These are phyloP conservation scores for Moesziomyces antarcticus DNA, from an alignment of 1,284 basidiomycete genomes.

Conservation along the genomic window DNA sequence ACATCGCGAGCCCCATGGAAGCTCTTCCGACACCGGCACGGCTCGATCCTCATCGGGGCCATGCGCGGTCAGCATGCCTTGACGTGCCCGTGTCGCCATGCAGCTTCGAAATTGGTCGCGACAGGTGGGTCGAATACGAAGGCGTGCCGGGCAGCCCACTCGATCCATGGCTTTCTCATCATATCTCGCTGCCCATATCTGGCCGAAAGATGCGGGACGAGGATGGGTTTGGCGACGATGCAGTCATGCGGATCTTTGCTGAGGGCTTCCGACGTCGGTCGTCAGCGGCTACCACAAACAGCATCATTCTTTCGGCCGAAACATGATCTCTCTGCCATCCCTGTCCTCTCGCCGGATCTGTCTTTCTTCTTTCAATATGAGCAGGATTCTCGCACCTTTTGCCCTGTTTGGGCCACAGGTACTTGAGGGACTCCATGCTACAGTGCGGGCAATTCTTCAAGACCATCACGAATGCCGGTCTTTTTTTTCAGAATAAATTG, in stretches of 20 bases:
- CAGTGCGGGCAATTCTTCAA: too few relatives aligned
- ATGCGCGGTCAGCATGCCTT: conserved; percentile 5
- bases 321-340: neutral
- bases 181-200: neutral
- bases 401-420: too few relatives aligned
- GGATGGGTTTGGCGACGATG: conserved; percentile 10
- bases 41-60: neutral
- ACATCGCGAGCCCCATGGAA: neutral
- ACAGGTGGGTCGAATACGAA: neutral
- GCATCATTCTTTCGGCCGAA: conserved; percentile 6
- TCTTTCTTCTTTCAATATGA: too few relatives aligned
- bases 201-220: neutral
- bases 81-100: conserved; percentile 42
- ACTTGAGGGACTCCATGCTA: too few relatives aligned
- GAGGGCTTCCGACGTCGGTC: conserved; percentile 21
- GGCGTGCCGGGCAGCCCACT: conserved; percentile 20
- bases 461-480: too few relatives aligned
- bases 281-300: neutral
- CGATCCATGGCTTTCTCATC: conserved; percentile 25
- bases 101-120: conserved; percentile 10
- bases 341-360: too few relatives aligned
- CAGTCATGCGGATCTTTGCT: conserved; percentile 25
- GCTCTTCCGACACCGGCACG: conserved; percentile 1
- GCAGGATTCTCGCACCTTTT: too few relatives aligned
- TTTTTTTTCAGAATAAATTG: too few relatives aligned